A percentile compares a stretch with the other conserved stretches of the same genome.
Evolutionary conservation across 106 monocot genomes (phyloP).

Genomic region (Alisma plantagoaquatica): DNA sequence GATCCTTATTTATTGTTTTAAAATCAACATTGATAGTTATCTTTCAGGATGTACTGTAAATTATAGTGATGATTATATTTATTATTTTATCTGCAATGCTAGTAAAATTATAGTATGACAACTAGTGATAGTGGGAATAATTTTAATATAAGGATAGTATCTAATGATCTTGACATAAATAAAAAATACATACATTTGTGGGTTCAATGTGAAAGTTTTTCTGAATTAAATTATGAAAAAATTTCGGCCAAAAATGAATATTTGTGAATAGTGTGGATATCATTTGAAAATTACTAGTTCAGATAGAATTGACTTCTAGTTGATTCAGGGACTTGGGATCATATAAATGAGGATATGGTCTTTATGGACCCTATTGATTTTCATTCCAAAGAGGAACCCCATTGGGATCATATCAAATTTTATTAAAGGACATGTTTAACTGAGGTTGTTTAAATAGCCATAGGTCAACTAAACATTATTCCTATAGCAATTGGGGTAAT

Average conservation of each 20-base stretch:
- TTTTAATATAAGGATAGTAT: conserved; percentile 1
- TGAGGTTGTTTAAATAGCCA: too few relatives aligned
- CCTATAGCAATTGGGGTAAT: too few relatives aligned
- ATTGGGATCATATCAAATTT: too few relatives aligned
- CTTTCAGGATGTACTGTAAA: background rate
- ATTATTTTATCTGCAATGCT: background rate
- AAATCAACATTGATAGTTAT: background rate
- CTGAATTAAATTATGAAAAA: background rate
- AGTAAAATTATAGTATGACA: conserved; percentile 2
- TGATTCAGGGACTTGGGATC: too few relatives aligned
- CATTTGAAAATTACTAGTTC: too few relatives aligned
- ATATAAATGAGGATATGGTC: background rate
- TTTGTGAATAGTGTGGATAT: too few relatives aligned
- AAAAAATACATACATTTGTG: conserved; percentile 3
- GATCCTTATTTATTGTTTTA: background rate
- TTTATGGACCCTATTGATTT: background rate
- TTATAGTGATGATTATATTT: background rate
- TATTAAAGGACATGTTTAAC: too few relatives aligned
- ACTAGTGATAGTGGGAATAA: conserved; percentile 1
- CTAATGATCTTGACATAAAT: conserved; percentile 6
- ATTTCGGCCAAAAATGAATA: background rate
- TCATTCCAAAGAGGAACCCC: background rate
- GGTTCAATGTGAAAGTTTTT: conserved; percentile 2
- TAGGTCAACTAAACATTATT: background rate
- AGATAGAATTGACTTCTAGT: too few relatives aligned